Evolutionary conservation across 768 basidiomycete genomes (phyloP), one percentile per base, ranked within the genome.

Genomic region (Mycena amicta): DNA sequence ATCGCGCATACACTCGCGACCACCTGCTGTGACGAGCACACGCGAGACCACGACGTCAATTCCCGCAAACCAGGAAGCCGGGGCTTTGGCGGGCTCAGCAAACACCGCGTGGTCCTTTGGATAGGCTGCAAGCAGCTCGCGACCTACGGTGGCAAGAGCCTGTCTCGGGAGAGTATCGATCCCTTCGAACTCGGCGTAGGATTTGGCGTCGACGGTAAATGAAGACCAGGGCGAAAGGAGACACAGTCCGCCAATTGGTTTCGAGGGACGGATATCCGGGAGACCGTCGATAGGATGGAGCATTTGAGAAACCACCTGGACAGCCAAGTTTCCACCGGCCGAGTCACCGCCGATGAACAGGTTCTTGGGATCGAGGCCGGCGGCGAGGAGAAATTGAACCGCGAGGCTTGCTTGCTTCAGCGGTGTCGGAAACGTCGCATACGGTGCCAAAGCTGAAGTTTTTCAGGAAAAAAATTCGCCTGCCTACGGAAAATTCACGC

Each of bases 281-380:
- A 75, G 56, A 33, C 56, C 59, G 2, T 65, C 59, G 12, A 75
- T 46, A 4, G 77, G 76, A 49, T 75, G 76, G 3, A 77, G 63
- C 23, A 73, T 59, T 51, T 78, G 75, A 2, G 72, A 73, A 39
- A 78, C 47, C 29, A 75, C 53, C 56, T 74, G 72, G 27, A 75
- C 61, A 40, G 72, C 61, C 28, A 78, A 67, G 47, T 72, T 72
- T 0, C 64, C 75, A 5, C 77, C 77, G 6, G 77, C 77, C 6
- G 76, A 77, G 60, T 78, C 77, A n/a, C 75, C 74, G 8, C 67
- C 70, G 15, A 77, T 58, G 31, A 73, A 67, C 25, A 77, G 63
- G 61, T 77, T 67, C 29, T 61, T 55, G 6, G 74, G 73, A 18
- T 66, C 50, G 4, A 75, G 61, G 13, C 75, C 76, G 2, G 61